Evolutionary conservation across 331 rosid genomes (phyloP).

Genomic region (Spiraea crenata): DNA sequence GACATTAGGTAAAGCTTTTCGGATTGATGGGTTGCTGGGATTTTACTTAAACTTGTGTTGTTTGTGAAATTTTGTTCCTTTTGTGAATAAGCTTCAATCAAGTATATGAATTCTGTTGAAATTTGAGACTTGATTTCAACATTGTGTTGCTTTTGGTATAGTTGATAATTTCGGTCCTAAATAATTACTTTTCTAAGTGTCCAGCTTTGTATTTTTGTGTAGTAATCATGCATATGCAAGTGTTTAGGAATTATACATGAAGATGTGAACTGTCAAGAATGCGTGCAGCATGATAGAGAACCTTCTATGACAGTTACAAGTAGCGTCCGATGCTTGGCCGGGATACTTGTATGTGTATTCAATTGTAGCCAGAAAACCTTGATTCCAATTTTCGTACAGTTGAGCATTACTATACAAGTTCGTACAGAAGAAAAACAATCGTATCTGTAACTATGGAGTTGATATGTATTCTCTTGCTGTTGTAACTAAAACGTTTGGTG

Average conservation of each 20-base stretch:
- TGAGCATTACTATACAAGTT: neutral
- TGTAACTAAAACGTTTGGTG: neutral
- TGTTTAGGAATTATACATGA: neutral
- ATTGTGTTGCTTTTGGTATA: neutral
- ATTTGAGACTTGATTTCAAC: neutral
- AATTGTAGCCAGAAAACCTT: no score
- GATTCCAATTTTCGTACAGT: neutral
- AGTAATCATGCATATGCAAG: neutral
- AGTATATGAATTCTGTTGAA: neutral
- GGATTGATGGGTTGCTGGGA: neutral
- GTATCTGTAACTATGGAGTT: neutral
- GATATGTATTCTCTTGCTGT: neutral
- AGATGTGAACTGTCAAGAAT: neutral
- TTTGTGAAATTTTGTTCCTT: neutral
- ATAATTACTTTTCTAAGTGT: neutral
- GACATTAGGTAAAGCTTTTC: neutral
- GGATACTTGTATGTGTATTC: no score
- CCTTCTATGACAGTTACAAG: no score
- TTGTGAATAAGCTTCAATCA: neutral
- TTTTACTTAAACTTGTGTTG: no score
- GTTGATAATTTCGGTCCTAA: neutral
- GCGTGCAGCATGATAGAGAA: no score
- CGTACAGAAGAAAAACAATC: neutral
- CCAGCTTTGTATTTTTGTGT: neutral
- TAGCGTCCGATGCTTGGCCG: no score